phyloP scores from a whole-genome alignment of 805 yeast species.

The Candida glaebosa region DNA sequence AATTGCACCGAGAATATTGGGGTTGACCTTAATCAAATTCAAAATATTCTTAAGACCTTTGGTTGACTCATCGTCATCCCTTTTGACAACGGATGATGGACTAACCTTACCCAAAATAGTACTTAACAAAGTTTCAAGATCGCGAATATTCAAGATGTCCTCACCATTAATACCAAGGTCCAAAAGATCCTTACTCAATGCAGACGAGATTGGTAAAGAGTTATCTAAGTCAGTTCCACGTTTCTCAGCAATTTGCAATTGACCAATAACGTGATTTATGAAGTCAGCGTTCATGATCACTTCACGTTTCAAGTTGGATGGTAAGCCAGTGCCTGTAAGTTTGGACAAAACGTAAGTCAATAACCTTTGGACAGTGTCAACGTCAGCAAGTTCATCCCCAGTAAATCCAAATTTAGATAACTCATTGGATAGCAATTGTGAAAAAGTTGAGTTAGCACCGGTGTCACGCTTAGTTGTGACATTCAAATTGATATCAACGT shows the following conservation, averaged over 20 bases:
- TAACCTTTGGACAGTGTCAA: background rate
- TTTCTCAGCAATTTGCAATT: too few species aligned
- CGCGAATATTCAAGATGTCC: background rate
- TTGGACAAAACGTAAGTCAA: background rate
- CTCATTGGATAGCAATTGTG: background rate
- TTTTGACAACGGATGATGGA: too few species aligned
- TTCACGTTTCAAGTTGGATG: background rate
- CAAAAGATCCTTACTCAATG: too few species aligned
- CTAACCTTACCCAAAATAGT: too few species aligned
- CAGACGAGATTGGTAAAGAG: too few species aligned
- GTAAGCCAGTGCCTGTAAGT: too few species aligned
- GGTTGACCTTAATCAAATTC: background rate
- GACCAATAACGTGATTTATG: background rate
- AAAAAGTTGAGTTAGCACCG: background rate
- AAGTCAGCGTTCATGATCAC: background rate
- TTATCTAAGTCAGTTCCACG: too few species aligned
- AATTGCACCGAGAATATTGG: background rate
- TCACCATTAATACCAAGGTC: background rate
- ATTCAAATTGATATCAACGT: background rate
- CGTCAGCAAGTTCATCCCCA: background rate
- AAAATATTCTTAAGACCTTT: background rate
- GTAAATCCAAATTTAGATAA: background rate
- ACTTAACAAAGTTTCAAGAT: too few species aligned
- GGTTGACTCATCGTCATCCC: background rate
- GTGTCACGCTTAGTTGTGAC: background rate